phyloP scores from a whole-genome alignment of 306 rosid species.

The Trichosanthes cucumerina region DNA sequence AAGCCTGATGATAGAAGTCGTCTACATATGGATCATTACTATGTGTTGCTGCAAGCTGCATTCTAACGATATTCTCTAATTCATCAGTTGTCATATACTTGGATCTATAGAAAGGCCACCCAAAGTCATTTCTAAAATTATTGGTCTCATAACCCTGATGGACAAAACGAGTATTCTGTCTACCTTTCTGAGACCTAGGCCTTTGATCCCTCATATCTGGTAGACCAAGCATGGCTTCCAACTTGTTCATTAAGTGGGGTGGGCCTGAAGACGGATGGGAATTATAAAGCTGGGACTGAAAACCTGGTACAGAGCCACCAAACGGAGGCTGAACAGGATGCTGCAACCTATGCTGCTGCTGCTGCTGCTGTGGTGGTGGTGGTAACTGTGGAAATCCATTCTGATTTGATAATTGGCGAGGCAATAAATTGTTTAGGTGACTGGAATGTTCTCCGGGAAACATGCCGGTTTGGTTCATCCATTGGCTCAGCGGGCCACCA shows the following conservation, averaged over 20 bases:
- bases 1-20: slow-evolving; percentile 90
- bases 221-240: slow-evolving; percentile 68
- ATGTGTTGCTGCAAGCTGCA: slow-evolving; percentile 94
- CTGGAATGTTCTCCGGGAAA: slow-evolving; percentile 47
- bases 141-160: slow-evolving; percentile 55
- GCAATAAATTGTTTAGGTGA: slow-evolving; percentile 34
- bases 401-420: slow-evolving; percentile 44
- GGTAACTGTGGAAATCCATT: slow-evolving; percentile 46
- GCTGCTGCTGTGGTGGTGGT: slow-evolving; percentile 41
- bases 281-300: slow-evolving; percentile 40
- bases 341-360: slow-evolving; percentile 45
- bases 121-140: slow-evolving; percentile 41
- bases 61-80: slow-evolving; percentile 74
- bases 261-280: slow-evolving; percentile 50
- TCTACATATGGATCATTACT: slow-evolving; percentile 97
- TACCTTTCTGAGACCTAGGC: slow-evolving; percentile 47
- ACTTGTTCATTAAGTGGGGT: slow-evolving; percentile 55
- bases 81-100: slow-evolving; percentile 82
- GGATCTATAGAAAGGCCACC: slow-evolving; percentile 77
- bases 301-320: slow-evolving; percentile 37
- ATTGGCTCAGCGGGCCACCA: slow-evolving; percentile 36
- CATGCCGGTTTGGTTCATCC: slow-evolving; percentile 37
- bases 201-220: slow-evolving; percentile 78
- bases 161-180: slow-evolving; percentile 42
- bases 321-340: slow-evolving; percentile 38